These are phyloP conservation scores for Akanthomyces uredinophilus DNA, from an alignment of 2,329 filamentous ascomycete genomes.

Conservation along the genomic window DNA sequence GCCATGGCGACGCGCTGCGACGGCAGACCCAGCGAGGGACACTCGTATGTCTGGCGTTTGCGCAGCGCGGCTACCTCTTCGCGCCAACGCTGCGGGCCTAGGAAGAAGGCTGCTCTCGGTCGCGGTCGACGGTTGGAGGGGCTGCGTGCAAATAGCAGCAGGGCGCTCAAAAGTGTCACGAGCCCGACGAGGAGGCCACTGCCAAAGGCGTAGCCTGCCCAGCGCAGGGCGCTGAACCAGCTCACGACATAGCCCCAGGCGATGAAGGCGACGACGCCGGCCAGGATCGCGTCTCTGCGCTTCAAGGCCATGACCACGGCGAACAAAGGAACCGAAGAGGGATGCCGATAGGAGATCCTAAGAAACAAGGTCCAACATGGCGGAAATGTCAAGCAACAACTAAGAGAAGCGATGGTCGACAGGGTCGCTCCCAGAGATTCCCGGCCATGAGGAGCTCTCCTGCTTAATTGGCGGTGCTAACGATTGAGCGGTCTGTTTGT, in stretches of 20 bases:
- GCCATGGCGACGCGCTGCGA: slow-evolving; percentile 74
- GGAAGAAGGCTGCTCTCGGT: slow-evolving; percentile 52
- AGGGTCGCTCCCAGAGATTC: not conserved
- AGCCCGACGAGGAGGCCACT: slow-evolving; percentile 59
- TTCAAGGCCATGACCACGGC: slow-evolving; percentile 59
- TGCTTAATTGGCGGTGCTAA: not conserved
- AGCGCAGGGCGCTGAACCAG: slow-evolving; percentile 78
- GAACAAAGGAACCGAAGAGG: slow-evolving; percentile 11
- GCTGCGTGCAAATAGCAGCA: slow-evolving; percentile 55
- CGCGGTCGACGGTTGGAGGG: slow-evolving; percentile 36
- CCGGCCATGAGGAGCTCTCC: slow-evolving; percentile 7
- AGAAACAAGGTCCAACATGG: not conserved
- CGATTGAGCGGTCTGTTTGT: slow-evolving; percentile 7
- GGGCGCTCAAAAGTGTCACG: slow-evolving; percentile 31
- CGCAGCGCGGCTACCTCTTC: slow-evolving; percentile 63
- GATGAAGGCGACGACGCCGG: slow-evolving; percentile 66
- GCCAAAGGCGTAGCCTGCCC: slow-evolving; percentile 78
- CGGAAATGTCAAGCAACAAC: not conserved
- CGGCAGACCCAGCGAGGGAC: slow-evolving; percentile 65
- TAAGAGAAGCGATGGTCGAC: not conserved
- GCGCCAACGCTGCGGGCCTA: slow-evolving; percentile 60
- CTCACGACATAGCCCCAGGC: slow-evolving; percentile 83
- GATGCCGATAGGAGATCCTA: not conserved
- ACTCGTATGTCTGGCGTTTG: slow-evolving; percentile 60
- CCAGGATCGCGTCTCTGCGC: slow-evolving; percentile 66